Conservation (phyloP, 768 basidiomycete genomes). For the Lanmaoa rubissima region DNA sequence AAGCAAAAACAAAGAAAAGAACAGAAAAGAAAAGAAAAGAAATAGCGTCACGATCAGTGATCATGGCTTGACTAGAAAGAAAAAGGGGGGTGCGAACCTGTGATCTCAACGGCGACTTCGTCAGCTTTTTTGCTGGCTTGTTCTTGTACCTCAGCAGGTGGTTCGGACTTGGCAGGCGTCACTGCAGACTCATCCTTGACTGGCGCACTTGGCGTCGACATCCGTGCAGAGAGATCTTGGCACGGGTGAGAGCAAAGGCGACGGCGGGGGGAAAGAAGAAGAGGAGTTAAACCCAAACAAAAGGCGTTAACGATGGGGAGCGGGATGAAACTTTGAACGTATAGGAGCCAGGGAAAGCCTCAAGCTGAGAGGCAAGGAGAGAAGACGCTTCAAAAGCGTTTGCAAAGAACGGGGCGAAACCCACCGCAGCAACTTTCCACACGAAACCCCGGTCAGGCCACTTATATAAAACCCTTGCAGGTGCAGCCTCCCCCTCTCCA, state of each 20-base stretch:
- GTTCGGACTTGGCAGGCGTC: not conserved
- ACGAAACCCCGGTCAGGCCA: constrained; percentile 3
- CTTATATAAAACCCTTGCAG: constrained; percentile 18
- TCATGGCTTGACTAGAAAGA: not conserved
- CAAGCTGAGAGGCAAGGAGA: not conserved
- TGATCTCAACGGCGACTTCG: constrained; percentile 30
- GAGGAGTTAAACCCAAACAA: not conserved
- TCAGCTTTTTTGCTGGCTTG: not conserved
- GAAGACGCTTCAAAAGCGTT: not conserved
- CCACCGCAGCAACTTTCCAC: not conserved
- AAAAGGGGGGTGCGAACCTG: constrained; percentile 10
- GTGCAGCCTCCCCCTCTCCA: not conserved
- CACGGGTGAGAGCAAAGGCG: not conserved
- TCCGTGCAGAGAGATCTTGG: not conserved
- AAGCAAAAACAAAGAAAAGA: no score
- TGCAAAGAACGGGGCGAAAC: not conserved
- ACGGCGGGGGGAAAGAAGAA: not conserved
- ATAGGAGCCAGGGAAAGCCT: not conserved
- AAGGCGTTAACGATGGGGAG: not conserved
- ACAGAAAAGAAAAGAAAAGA: not conserved
- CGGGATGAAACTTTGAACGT: not conserved
- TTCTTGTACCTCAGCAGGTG: not conserved
- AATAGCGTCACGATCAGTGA: not conserved
- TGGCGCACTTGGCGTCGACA: constrained; percentile 15
- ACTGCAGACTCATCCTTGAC: not conserved